phyloP scores from a whole-genome alignment of 192 early-diverging fungal species.

The Entomortierella beljakovae region DNA sequence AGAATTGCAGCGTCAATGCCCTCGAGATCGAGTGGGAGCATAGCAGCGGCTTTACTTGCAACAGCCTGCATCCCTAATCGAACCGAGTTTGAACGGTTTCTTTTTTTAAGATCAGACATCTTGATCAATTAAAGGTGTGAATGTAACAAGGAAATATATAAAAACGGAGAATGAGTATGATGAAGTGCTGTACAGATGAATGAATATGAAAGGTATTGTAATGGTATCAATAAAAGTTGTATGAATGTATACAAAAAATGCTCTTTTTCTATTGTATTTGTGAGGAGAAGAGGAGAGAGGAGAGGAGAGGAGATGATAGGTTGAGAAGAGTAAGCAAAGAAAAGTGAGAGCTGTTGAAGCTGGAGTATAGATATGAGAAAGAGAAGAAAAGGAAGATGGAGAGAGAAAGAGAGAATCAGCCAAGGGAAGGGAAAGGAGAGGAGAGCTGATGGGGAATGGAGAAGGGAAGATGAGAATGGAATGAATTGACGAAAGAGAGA shows the following conservation, averaged over 20 bases:
- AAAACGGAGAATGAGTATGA: not conserved
- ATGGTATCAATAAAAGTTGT: not conserved
- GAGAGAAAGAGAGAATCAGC: not conserved
- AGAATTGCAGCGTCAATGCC: constrained; percentile 50
- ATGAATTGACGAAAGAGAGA: too few relatives aligned
- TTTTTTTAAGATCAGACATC: constrained; percentile 48
- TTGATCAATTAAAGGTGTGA: not conserved
- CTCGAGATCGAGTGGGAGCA: constrained; percentile 48
- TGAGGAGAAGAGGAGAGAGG: not conserved
- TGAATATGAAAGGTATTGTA: not conserved
- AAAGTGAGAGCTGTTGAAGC: too few relatives aligned
- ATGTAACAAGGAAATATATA: not conserved
- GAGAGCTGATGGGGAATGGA: not conserved
- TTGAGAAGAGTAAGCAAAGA: not conserved
- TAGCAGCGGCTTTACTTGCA: constrained; percentile 43
- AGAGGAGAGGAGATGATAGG: not conserved
- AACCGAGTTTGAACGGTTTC: constrained; percentile 45
- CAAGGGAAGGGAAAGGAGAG: not conserved
- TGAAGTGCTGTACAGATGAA: not conserved
- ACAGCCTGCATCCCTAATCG: constrained; percentile 46
- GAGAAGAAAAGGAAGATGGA: constrained; percentile 1
- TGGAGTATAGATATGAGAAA: too few relatives aligned
- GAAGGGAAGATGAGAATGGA: constrained; percentile 5
- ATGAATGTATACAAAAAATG: not conserved
- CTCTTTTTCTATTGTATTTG: too few relatives aligned